Evolutionary conservation across 1,139 yeast genomes (phyloP).

Genomic region (Saccharomyces hybrid): DNA sequence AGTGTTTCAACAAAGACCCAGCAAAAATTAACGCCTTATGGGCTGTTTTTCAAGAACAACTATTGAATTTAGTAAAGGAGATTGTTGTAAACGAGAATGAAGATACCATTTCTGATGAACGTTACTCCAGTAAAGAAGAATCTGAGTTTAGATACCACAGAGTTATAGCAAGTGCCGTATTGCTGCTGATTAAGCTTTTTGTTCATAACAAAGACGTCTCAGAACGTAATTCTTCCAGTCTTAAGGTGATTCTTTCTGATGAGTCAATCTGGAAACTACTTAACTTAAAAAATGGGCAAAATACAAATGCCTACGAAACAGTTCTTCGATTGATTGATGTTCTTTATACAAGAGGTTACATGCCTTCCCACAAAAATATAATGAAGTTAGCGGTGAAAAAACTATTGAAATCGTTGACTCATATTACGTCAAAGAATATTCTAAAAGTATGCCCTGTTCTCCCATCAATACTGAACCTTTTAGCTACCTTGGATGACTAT

Average conservation of each 20-base stretch:
- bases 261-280: constrained; percentile 32
- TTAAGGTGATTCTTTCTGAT: constrained; percentile 15
- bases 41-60: constrained; percentile 48
- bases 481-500: constrained; percentile 38
- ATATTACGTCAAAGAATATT: constrained; percentile 35
- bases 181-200: constrained; percentile 42
- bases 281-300: constrained; percentile 35
- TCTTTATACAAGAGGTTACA: constrained; percentile 13
- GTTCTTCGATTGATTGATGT: constrained; percentile 36
- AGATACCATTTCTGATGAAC: constrained; percentile 64
- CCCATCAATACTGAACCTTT: constrained; percentile 43
- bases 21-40: constrained; percentile 55
- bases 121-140: constrained; percentile 64
- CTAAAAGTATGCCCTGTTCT: constrained; percentile 41
- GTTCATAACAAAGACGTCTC: constrained; percentile 18
- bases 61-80: constrained; percentile 49
- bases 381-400: constrained; percentile 45
- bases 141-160: constrained; percentile 60
- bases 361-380: constrained; percentile 27
- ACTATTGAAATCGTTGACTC: constrained; percentile 45
- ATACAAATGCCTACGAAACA: constrained; percentile 43
- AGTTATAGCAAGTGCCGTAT: constrained; percentile 46
- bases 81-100: constrained; percentile 50
- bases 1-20: constrained; percentile 51
- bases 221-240: constrained; percentile 9